Evolutionary conservation across 2,329 filamentous ascomycete species (phyloP).

Genomic region (Cladosporium austrohemisphaericum): DNA sequence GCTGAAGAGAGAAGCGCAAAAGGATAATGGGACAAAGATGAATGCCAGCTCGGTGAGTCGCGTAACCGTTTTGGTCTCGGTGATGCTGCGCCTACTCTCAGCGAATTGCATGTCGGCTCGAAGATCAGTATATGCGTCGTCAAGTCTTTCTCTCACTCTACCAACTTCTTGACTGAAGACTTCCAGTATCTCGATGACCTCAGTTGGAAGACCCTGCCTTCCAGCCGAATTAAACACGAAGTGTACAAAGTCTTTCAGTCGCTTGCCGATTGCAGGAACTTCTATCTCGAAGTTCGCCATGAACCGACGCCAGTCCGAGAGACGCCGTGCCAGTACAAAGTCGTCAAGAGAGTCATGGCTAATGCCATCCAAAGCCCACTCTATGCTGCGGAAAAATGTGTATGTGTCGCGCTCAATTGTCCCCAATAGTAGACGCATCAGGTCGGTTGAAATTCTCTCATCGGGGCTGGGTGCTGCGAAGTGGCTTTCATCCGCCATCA

Average conservation of each 20-base stretch:
- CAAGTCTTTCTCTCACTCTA: slow-evolving; percentile 6
- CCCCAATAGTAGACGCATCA: neutral
- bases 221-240: slow-evolving; percentile 6
- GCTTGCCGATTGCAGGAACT: slow-evolving; percentile 12
- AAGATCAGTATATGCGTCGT: slow-evolving; percentile 29
- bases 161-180: neutral
- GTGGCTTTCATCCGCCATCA: too few species aligned
- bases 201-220: neutral
- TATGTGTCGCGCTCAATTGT: neutral
- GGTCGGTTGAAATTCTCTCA: neutral
- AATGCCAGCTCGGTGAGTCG: slow-evolving; percentile 35
- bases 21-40: slow-evolving; percentile 32
- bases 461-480: neutral
- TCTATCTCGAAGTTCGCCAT: slow-evolving; percentile 18
- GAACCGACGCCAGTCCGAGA: slow-evolving; percentile 16
- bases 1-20: slow-evolving; percentile 29
- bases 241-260: slow-evolving; percentile 14
- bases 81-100: slow-evolving; percentile 29
- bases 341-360: slow-evolving; percentile 19
- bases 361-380: slow-evolving; percentile 16
- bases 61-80: slow-evolving; percentile 30
- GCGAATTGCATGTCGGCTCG: slow-evolving; percentile 36
- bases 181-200: slow-evolving; percentile 12
- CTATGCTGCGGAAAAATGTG: slow-evolving; percentile 15
- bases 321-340: slow-evolving; percentile 15